Evolutionary conservation across 495 filamentous ascomycete species (phyloP).

Genomic region (Jackrogersella multiformis): DNA sequence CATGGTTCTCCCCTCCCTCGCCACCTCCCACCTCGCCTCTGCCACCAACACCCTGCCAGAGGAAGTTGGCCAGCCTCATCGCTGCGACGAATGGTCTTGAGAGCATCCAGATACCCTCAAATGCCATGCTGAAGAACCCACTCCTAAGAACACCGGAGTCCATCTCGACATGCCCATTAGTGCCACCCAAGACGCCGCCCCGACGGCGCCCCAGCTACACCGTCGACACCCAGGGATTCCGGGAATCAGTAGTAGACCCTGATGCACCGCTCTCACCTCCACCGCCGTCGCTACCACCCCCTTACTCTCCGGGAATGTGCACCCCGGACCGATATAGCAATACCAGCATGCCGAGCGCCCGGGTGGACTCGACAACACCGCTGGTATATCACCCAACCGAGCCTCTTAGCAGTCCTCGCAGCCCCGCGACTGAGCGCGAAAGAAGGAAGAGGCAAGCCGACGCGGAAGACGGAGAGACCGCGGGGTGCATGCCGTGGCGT

Average conservation of each 20-base stretch:
- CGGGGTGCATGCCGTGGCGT: background rate
- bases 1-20: slow-evolving; percentile 39
- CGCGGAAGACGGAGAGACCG: slow-evolving; percentile 5
- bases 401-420: background rate
- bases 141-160: background rate
- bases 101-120: slow-evolving; percentile 17
- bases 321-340: slow-evolving; percentile 19
- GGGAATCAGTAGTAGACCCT: slow-evolving; percentile 36
- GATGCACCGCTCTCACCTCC: slow-evolving; percentile 31
- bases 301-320: slow-evolving; percentile 26
- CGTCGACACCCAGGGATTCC: slow-evolving; percentile 23
- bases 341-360: slow-evolving; percentile 18
- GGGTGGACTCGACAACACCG: slow-evolving; percentile 32
- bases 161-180: background rate
- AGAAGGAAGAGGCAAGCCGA: slow-evolving; percentile 6
- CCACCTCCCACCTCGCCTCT: slow-evolving; percentile 34
- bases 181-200: slow-evolving; percentile 9
- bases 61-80: slow-evolving; percentile 29
- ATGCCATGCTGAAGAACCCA: slow-evolving; percentile 19
- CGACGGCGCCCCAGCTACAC: slow-evolving; percentile 9
- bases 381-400: slow-evolving; percentile 17
- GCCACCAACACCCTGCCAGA: slow-evolving; percentile 29
- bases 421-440: background rate
- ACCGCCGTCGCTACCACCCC: slow-evolving; percentile 28
- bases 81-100: slow-evolving; percentile 13